A percentile compares a stretch with the other conserved stretches of the same genome.
Evolutionary conservation across 768 basidiomycete genomes (phyloP).

Genomic region (Daedalea quercina): DNA sequence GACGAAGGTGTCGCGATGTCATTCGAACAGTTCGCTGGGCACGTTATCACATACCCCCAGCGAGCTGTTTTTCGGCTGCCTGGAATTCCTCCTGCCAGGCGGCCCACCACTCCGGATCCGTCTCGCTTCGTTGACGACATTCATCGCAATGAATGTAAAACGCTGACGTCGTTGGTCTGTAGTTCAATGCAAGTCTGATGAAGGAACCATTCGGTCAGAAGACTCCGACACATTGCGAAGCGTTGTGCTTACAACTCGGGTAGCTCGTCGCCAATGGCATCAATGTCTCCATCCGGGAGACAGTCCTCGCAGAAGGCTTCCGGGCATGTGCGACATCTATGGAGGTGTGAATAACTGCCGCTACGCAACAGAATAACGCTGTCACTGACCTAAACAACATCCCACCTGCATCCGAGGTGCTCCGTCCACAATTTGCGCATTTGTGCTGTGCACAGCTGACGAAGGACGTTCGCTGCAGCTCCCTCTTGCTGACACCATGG

Average conservation of each 20-base stretch:
- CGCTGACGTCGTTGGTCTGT: constrained; percentile 27
- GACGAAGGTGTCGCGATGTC: too few relatives aligned
- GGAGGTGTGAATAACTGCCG: background rate
- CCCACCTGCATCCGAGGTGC: constrained; percentile 42
- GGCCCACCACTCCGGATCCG: constrained; percentile 29
- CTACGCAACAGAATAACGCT: background rate
- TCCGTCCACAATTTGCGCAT: constrained; percentile 39
- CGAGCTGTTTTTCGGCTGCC: constrained; percentile 26
- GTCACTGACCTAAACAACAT: constrained; percentile 47
- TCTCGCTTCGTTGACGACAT: constrained; percentile 33
- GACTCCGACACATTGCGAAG: too few relatives aligned
- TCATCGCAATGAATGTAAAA: constrained; percentile 48
- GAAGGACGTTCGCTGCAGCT: constrained; percentile 17
- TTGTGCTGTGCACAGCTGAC: constrained; percentile 43
- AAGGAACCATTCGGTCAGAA: too few relatives aligned
- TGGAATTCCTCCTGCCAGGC: constrained; percentile 40
- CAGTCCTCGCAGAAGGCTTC: constrained; percentile 60
- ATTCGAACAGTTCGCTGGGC: too few relatives aligned
- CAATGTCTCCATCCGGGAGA: constrained; percentile 41
- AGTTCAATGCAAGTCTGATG: constrained; percentile 32
- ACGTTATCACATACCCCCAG: background rate
- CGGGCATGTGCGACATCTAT: constrained; percentile 53
- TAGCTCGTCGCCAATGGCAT: constrained; percentile 44
- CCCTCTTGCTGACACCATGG: constrained; percentile 29
- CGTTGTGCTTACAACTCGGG: constrained; percentile 57